A percentile compares a stretch with the other conserved stretches of the same genome.
Conservation (phyloP, 2,329 filamentous ascomycete genomes). For the Calonectria pseudoturangicola region DNA sequence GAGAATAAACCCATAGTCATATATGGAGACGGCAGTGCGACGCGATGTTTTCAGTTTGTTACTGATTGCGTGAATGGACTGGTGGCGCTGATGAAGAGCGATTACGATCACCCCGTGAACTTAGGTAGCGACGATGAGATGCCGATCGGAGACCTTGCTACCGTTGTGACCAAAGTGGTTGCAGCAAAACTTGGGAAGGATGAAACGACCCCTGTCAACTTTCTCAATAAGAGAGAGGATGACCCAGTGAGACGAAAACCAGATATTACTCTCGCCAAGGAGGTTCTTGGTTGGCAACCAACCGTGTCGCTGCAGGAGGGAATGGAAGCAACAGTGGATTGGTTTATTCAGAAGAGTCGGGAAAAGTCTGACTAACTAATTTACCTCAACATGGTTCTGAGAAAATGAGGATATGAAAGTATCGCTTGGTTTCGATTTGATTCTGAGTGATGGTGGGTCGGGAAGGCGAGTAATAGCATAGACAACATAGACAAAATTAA, state of each 20-base stretch:
- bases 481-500: no score
- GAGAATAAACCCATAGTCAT: slow-evolving; percentile 44
- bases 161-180: slow-evolving; percentile 42
- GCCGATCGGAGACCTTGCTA: slow-evolving; percentile 42
- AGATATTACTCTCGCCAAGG: slow-evolving; percentile 40
- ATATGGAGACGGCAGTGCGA: slow-evolving; percentile 46
- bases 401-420: no score
- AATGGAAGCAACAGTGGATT: slow-evolving; percentile 43
- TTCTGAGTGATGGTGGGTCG: not conserved
- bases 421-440: no score
- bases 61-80: slow-evolving; percentile 41
- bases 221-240: slow-evolving; percentile 45
- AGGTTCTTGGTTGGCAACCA: slow-evolving; percentile 42
- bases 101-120: slow-evolving; percentile 43
- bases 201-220: slow-evolving; percentile 27
- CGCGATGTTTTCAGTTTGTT: slow-evolving; percentile 43
- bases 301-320: slow-evolving; percentile 41
- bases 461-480: no score
- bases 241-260: slow-evolving; percentile 45
- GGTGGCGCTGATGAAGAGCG: slow-evolving; percentile 46
- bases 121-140: slow-evolving; percentile 47
- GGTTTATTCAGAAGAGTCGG: slow-evolving; percentile 42
- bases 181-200: slow-evolving; percentile 38
- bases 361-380: not conserved
- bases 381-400: no score